These are phyloP conservation scores for Eucalyptus grandis DNA, from an alignment of 345 rosid genomes.

Conservation along the genomic window DNA sequence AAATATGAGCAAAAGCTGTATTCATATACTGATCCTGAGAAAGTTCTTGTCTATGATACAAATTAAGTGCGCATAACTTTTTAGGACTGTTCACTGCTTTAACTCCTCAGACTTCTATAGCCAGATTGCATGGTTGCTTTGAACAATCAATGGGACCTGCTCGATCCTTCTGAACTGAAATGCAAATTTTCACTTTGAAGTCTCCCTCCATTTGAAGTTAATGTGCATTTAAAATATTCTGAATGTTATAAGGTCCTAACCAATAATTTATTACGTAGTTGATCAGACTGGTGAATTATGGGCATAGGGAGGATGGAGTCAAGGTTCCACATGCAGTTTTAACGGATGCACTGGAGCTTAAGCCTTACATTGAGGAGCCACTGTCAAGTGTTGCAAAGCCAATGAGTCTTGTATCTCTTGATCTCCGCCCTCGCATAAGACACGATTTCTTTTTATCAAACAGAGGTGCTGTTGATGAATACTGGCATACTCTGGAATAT, in stretches of 20 bases:
- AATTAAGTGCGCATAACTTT: not conserved
- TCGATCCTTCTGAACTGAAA: not conserved
- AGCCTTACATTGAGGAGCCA: constrained; percentile 91
- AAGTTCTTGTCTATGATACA: not conserved
- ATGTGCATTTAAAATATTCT: not conserved
- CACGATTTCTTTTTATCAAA: constrained; percentile 78
- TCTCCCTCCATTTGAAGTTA: not conserved
- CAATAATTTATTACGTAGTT: constrained; percentile 33
- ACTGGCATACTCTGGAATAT: constrained; percentile 90
- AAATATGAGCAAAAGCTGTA: not conserved
- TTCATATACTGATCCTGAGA: not conserved
- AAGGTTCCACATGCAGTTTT: constrained; percentile 42
- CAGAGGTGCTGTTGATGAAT: constrained; percentile 76
- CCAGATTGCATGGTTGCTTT: not conserved
- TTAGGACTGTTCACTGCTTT: not conserved
- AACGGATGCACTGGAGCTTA: constrained; percentile 77
- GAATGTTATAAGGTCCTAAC: not conserved
- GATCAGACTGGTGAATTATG: constrained; percentile 57
- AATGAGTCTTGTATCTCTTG: constrained; percentile 33
- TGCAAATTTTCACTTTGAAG: not conserved
- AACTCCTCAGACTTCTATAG: not conserved
- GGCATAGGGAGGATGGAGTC: constrained; percentile 28
- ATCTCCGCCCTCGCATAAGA: constrained; percentile 86
- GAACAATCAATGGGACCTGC: not conserved
- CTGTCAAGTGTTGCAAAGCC: constrained; percentile 33